phyloP scores from a whole-genome alignment of 1,284 basidiomycete genomes.

The Tylopilus sp. region DNA sequence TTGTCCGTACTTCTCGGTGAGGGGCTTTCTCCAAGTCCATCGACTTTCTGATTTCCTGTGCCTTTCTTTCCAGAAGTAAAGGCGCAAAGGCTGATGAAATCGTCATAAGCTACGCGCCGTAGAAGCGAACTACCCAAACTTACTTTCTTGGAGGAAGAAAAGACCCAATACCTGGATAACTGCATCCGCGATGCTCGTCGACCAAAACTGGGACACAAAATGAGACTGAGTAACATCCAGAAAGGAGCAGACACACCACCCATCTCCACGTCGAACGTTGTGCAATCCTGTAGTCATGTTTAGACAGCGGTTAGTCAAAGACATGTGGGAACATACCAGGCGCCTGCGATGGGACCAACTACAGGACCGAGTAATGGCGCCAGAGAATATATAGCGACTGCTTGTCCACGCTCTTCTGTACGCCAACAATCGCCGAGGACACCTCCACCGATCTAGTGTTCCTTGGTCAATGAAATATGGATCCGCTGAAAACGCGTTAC shows the following conservation, averaged over 20 bases:
- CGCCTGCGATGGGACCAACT: slow-evolving; percentile 60
- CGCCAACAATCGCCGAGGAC: slow-evolving; percentile 68
- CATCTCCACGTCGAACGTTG: slow-evolving; percentile 60
- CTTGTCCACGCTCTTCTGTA: slow-evolving; percentile 65
- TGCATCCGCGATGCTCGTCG: slow-evolving; percentile 53
- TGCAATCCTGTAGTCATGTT: slow-evolving; percentile 43
- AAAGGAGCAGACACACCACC: slow-evolving; percentile 44
- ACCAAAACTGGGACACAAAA: slow-evolving; percentile 49
- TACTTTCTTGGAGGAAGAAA: slow-evolving; percentile 63
- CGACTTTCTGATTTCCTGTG: slow-evolving; percentile 45
- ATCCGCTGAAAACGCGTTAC: slow-evolving; percentile 19
- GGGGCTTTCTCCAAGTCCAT: slow-evolving; percentile 43
- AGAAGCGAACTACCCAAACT: not conserved
- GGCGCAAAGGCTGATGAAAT: slow-evolving; percentile 54
- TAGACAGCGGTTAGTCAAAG: not conserved
- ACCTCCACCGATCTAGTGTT: slow-evolving; percentile 56
- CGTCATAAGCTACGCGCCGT: not conserved
- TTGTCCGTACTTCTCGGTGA: slow-evolving; percentile 38
- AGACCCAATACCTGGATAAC: slow-evolving; percentile 51
- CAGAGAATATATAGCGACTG: slow-evolving; percentile 66
- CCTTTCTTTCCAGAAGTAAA: slow-evolving; percentile 57
- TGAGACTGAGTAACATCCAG: not conserved
- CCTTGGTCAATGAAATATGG: not conserved
- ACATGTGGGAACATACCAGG: slow-evolving; percentile 40
- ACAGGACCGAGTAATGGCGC: slow-evolving; percentile 56